phyloP scores from a whole-genome alignment of 2,329 filamentous ascomycete species.

The Aspergillus tubingensis region DNA sequence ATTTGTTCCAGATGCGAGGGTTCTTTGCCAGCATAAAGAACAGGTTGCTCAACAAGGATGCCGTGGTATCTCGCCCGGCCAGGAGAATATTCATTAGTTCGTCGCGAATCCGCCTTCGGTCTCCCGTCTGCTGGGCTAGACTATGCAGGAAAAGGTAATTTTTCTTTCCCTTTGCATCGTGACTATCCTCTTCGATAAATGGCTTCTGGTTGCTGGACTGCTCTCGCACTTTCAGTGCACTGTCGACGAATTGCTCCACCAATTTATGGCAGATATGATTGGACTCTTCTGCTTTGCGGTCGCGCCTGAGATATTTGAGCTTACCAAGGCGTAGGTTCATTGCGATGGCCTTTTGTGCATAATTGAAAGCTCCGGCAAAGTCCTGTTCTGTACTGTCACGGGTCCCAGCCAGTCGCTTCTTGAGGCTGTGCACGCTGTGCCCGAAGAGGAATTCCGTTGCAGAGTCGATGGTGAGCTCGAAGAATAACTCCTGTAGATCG shows the following conservation, averaged over 20 bases:
- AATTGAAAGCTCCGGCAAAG: constrained; percentile 33
- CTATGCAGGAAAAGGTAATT: constrained; percentile 52
- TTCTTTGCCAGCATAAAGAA: constrained; percentile 50
- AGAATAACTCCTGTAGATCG: constrained; percentile 31
- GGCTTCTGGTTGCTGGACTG: constrained; percentile 22
- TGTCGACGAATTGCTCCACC: constrained; percentile 41
- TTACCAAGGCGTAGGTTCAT: constrained; percentile 17
- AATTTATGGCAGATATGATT: constrained; percentile 41
- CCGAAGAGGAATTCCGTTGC: constrained; percentile 84
- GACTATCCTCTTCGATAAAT: neutral
- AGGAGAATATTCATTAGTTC: constrained; percentile 53
- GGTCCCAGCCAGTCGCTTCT: constrained; percentile 23
- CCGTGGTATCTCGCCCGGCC: constrained; percentile 57
- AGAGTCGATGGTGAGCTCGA: constrained; percentile 67
- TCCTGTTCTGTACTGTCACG: constrained; percentile 14
- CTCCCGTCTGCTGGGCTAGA: constrained; percentile 46
- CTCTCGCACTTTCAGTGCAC: constrained; percentile 31
- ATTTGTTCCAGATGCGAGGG: constrained; percentile 37
- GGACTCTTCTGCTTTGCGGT: constrained; percentile 27
- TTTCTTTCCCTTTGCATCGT: constrained; percentile 14
- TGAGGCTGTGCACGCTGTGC: constrained; percentile 55
- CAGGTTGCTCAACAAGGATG: constrained; percentile 41
- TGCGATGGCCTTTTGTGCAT: constrained; percentile 27
- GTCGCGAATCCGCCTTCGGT: constrained; percentile 45
- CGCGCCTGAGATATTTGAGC: constrained; percentile 19